phyloP scores from a whole-genome alignment of 2,329 filamentous ascomycete species.

The Colletotrichum tabaci region DNA sequence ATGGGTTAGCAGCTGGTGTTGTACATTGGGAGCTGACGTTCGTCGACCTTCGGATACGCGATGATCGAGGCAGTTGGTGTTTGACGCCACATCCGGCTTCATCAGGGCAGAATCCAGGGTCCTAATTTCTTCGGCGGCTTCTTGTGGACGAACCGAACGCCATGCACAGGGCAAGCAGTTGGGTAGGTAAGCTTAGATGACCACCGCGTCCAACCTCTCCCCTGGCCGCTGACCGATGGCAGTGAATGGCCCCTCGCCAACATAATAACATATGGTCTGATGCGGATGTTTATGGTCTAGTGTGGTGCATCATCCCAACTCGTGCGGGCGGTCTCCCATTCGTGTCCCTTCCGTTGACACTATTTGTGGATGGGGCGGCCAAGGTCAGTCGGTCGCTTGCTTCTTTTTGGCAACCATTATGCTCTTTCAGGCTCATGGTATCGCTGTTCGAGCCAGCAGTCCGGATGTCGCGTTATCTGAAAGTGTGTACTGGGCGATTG shows the following conservation, averaged over 20 bases:
- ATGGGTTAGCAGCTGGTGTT: background rate
- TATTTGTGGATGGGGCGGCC: background rate
- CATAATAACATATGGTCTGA: constrained; percentile 16
- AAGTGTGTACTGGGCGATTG: background rate
- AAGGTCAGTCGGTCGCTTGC: constrained; percentile 13
- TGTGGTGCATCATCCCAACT: constrained; percentile 9
- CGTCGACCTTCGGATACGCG: constrained; percentile 19
- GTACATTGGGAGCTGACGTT: background rate
- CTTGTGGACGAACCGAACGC: constrained; percentile 27
- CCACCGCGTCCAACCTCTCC: constrained; percentile 9
- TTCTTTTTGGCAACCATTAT: constrained; percentile 4
- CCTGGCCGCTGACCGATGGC: background rate
- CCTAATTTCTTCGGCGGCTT: constrained; percentile 33
- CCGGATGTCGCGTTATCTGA: constrained; percentile 17
- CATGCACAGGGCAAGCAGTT: constrained; percentile 27
- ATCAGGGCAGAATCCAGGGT: constrained; percentile 39
- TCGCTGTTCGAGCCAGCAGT: constrained; percentile 24
- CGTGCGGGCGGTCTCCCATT: constrained; percentile 16
- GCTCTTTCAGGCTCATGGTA: constrained; percentile 34
- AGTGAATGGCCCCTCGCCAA: background rate
- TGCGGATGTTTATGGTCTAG: constrained; percentile 13
- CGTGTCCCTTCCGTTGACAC: background rate
- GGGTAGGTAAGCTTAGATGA: background rate
- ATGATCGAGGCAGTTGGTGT: background rate
- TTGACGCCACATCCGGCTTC: constrained; percentile 32